Evolutionary conservation across 495 filamentous ascomycete species (phyloP).

Genomic region (Hyaloscypha hepaticicola): DNA sequence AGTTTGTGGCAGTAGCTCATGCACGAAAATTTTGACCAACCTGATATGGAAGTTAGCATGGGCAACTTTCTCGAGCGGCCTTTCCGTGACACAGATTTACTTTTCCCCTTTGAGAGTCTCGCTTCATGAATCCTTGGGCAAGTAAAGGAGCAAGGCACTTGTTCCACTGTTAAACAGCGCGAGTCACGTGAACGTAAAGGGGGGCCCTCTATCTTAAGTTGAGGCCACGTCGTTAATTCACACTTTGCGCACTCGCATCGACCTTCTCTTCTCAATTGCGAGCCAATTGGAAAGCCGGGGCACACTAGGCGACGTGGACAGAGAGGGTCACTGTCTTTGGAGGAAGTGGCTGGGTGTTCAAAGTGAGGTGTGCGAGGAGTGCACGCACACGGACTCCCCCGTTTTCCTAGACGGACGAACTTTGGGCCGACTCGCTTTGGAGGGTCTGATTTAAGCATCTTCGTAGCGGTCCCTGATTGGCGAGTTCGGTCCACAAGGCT

Average conservation of each 20-base stretch:
- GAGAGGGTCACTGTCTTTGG: neutral
- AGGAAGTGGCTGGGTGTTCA: neutral
- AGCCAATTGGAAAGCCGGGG: neutral
- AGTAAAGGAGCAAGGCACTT: neutral
- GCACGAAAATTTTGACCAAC: neutral
- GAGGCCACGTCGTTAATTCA: slow-evolving; percentile 16
- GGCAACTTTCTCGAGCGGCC: neutral
- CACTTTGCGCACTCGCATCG: slow-evolving; percentile 8
- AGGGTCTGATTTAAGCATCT: slow-evolving; percentile 9
- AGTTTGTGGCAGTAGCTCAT: neutral
- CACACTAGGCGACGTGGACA: neutral
- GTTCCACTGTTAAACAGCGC: too few relatives aligned
- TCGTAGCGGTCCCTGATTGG: slow-evolving; percentile 13
- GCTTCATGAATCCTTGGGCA: neutral
- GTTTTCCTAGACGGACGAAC: slow-evolving; percentile 10
- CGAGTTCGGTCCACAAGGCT: slow-evolving; percentile 15
- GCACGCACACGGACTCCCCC: neutral
- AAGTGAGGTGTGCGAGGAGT: neutral
- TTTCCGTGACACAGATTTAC: neutral
- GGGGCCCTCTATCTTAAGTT: neutral
- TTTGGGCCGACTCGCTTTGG: slow-evolving; percentile 14
- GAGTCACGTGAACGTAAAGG: neutral
- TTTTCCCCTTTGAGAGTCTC: neutral
- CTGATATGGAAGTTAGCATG: neutral
- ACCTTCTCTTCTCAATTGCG: neutral